phyloP scores from a whole-genome alignment of 2,329 filamentous ascomycete genomes.

The Aspergillus ochraceus region DNA sequence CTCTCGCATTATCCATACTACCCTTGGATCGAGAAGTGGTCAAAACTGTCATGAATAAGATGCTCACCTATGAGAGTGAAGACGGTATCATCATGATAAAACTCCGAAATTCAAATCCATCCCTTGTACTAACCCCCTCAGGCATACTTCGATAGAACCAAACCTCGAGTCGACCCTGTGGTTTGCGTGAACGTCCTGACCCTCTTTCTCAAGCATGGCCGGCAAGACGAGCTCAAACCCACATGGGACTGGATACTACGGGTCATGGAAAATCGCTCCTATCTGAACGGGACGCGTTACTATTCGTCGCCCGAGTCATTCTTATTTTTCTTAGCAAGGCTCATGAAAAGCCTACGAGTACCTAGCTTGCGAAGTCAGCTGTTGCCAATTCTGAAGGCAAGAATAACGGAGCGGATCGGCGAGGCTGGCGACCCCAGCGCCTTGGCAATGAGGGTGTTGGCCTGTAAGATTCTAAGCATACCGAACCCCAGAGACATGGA shows the following conservation, averaged over 20 bases:
- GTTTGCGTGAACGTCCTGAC: conserved; percentile 35
- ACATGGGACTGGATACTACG: conserved; percentile 27
- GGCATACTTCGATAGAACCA: conserved; percentile 31
- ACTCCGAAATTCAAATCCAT: neutral
- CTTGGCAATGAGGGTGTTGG: neutral
- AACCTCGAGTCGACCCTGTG: conserved; percentile 20
- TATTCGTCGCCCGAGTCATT: conserved; percentile 35
- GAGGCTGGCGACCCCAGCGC: neutral
- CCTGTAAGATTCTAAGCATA: neutral
- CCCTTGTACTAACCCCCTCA: conserved; percentile 5
- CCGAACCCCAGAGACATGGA: conserved; percentile 2
- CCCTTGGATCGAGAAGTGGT: conserved; percentile 12
- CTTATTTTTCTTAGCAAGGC: conserved; percentile 27
- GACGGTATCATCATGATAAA: conserved; percentile 26
- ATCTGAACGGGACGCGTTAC: conserved; percentile 33
- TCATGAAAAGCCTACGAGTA: conserved; percentile 3
- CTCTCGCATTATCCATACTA: conserved; percentile 29
- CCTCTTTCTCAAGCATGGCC: conserved; percentile 32
- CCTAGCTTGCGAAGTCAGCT: neutral
- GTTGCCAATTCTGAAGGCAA: neutral
- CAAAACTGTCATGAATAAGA: conserved; percentile 20
- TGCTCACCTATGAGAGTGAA: conserved; percentile 19
- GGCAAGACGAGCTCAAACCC: conserved; percentile 23
- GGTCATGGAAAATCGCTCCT: conserved; percentile 25
- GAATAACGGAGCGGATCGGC: conserved; percentile 4